A percentile compares a stretch with the other conserved stretches of the same genome.
Conservation (phyloP, 306 rosid species). For the Casuarina equisetifolia region DNA sequence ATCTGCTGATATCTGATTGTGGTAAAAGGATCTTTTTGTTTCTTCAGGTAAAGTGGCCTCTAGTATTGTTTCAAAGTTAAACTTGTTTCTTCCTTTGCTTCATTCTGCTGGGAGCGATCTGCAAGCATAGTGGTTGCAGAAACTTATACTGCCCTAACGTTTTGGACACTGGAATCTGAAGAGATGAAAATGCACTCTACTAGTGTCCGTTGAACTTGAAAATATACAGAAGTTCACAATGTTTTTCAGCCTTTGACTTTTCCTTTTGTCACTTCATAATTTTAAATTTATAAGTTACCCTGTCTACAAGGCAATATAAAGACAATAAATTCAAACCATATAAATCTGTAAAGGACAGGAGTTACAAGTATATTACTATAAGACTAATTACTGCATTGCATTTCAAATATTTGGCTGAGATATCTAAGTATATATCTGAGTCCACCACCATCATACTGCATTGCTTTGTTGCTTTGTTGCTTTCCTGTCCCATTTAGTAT, state of each 20-base stretch:
- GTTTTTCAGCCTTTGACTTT: not conserved
- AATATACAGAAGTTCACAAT: not conserved
- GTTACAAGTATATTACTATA: not conserved
- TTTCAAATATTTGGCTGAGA: not conserved
- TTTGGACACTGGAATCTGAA: not conserved
- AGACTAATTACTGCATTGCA: not conserved
- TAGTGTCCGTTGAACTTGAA: not conserved
- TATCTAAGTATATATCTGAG: not conserved
- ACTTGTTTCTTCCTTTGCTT: not conserved
- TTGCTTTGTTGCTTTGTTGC: not conserved
- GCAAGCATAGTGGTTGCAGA: not conserved
- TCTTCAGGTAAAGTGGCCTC: constrained; percentile 30
- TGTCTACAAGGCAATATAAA: not conserved
- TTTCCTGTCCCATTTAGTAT: not conserved
- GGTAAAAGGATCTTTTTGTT: constrained; percentile 41
- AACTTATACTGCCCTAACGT: not conserved
- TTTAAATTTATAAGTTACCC: not conserved
- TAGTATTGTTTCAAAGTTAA: not conserved
- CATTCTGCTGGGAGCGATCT: not conserved
- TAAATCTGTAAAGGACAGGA: not conserved
- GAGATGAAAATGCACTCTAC: not conserved
- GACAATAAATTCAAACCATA: not conserved
- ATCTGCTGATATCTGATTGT: constrained; percentile 37
- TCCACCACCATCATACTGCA: not conserved
- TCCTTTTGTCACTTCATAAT: not conserved